Percentiles rank a stretch among this genome's conserved stretches.
Conservation (phyloP, 164 flowering plant genomes). For the Magnolia changhungtana region DNA sequence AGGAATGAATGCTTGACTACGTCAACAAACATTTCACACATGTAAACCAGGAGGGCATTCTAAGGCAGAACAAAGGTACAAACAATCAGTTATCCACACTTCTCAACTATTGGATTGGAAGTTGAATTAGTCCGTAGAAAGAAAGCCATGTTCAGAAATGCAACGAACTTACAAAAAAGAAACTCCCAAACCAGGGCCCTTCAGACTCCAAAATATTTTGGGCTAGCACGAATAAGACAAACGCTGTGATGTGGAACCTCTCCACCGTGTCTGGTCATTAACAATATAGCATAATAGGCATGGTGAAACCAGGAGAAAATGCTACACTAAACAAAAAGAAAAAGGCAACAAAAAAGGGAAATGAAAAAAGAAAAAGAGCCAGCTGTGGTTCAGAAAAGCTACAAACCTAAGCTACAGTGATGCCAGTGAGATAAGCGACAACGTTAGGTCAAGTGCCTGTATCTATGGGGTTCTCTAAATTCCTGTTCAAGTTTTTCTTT, state of each 20-base stretch:
- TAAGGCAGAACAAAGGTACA: conserved; percentile 28
- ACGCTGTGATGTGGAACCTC: conserved; percentile 92
- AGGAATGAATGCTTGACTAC: conserved; percentile 93
- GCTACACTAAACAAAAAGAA: not conserved
- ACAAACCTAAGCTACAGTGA: too few species aligned
- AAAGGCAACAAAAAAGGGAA: not conserved
- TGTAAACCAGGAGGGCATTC: conserved; percentile 78
- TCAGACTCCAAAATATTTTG: conserved; percentile 97
- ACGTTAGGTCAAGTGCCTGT: too few species aligned
- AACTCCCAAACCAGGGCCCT: conserved; percentile 89
- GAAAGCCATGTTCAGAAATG: not conserved
- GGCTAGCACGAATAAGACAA: conserved; percentile 80
- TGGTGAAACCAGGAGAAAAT: conserved; percentile 1
- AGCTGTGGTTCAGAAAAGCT: too few species aligned
- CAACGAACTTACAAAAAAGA: conserved; percentile 59
- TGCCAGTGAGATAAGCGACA: too few species aligned
- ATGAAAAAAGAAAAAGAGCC: not conserved
- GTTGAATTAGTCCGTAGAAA: not conserved
- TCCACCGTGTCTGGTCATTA: conserved; percentile 76
- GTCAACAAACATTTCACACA: conserved; percentile 82
- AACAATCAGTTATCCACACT: not conserved
- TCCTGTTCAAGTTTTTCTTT: too few species aligned
- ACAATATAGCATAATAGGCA: conserved; percentile 9
- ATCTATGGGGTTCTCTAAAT: too few species aligned
- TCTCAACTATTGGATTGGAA: not conserved